Evolutionary conservation across 352 stramenopile species (phyloP).

Genomic region (Achlya hypogyna): DNA sequence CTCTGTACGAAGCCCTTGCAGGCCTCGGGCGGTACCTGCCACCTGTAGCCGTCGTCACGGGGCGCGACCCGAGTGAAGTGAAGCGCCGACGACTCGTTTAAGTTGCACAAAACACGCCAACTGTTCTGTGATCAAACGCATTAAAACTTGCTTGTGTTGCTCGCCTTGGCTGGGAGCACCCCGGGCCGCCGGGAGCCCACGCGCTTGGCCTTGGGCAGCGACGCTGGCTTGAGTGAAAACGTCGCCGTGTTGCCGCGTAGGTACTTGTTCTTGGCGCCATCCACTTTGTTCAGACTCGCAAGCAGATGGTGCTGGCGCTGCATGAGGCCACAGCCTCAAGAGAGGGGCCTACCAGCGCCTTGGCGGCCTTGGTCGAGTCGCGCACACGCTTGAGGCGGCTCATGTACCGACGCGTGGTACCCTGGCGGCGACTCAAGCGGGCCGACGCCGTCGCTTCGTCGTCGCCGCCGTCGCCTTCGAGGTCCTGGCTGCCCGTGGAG

Average conservation of each 20-base stretch:
- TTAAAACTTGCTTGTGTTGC: constrained; percentile 16
- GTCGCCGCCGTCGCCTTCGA: constrained; percentile 25
- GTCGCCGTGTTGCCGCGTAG: constrained; percentile 18
- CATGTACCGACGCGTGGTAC: constrained; percentile 70
- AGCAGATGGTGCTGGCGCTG: constrained; percentile 13
- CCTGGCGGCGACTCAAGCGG: constrained; percentile 24
- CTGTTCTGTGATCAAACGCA: neutral
- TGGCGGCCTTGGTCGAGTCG: constrained; percentile 26
- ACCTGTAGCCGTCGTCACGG: neutral
- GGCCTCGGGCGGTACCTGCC: neutral
- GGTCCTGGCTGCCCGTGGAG: constrained; percentile 15
- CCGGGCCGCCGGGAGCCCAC: constrained; percentile 15
- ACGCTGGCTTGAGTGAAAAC: constrained; percentile 21
- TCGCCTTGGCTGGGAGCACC: constrained; percentile 18
- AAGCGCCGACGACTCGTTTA: neutral
- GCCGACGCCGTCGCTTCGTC: constrained; percentile 24
- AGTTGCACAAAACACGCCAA: neutral
- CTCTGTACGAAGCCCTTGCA: neutral
- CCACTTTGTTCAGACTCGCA: constrained; percentile 16
- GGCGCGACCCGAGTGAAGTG: neutral
- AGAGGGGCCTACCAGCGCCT: neutral
- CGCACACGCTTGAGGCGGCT: constrained; percentile 68
- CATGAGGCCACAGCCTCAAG: neutral
- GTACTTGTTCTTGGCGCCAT: constrained; percentile 20
- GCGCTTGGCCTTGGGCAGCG: constrained; percentile 8